Conservation (phyloP, 306 rosid species). For the Rosa lucieae region DNA sequence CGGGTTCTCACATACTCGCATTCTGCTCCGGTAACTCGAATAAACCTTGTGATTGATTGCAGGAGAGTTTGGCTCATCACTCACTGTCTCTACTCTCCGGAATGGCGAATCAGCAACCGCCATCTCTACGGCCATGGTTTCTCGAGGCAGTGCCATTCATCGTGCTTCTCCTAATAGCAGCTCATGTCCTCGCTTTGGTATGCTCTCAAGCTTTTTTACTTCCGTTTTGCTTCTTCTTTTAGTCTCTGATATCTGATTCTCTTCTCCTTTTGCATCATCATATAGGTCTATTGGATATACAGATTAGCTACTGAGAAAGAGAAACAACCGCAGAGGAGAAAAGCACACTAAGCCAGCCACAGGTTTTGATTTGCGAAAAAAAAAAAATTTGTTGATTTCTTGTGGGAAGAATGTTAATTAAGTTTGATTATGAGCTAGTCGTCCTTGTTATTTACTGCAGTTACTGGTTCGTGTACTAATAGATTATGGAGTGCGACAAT, state of each 20-base stretch:
- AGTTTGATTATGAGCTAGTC: slow-evolving; percentile 11
- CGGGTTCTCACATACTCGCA: not conserved
- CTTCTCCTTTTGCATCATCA: not conserved
- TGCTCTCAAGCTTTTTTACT: not conserved
- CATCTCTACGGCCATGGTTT: slow-evolving; percentile 67
- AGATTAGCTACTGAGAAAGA: slow-evolving; percentile 80
- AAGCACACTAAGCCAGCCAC: slow-evolving; percentile 58
- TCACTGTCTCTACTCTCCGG: not conserved
- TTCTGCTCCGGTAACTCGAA: not conserved
- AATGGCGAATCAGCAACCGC: slow-evolving; percentile 54
- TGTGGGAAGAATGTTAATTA: not conserved
- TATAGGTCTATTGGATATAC: slow-evolving; percentile 90
- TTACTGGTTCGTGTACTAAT: slow-evolving; percentile 3
- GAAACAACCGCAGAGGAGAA: slow-evolving; percentile 67
- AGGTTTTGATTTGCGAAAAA: slow-evolving; percentile 3
- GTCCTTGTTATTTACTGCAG: not conserved
- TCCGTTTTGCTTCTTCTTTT: not conserved
- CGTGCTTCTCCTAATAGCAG: slow-evolving; percentile 63
- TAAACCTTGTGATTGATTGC: slow-evolving; percentile 5
- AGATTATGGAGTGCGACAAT: slow-evolving; percentile 3
- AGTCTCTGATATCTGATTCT: slow-evolving; percentile 15
- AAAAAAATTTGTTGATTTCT: slow-evolving; percentile 37
- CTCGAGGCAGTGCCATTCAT: slow-evolving; percentile 54
- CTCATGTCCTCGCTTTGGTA: slow-evolving; percentile 90
- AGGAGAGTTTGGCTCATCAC: slow-evolving; percentile 2